phyloP scores from a whole-genome alignment of 2,329 filamentous ascomycete species.

The Aureobasidium sp. region DNA sequence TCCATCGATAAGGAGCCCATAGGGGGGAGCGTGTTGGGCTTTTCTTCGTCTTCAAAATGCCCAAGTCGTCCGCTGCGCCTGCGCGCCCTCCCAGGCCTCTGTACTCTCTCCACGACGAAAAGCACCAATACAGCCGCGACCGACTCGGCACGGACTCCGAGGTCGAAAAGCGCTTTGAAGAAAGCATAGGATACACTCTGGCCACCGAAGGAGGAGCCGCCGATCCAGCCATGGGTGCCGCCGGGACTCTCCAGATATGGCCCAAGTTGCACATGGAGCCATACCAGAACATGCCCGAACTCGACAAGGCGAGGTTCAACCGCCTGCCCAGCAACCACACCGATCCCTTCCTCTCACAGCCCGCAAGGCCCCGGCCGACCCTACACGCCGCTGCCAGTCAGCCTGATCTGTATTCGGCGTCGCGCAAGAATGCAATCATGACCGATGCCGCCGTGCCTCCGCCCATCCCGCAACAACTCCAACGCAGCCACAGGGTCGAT shows the following conservation, averaged over 20 bases:
- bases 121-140: background rate
- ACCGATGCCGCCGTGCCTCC: conserved; percentile 7
- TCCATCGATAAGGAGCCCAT: conserved; percentile 12
- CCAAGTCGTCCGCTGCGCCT: background rate
- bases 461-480: background rate
- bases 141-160: background rate
- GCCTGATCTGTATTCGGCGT: conserved; percentile 19
- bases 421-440: conserved; percentile 21
- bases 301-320: conserved; percentile 14
- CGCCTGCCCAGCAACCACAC: conserved; percentile 7
- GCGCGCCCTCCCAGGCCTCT: background rate
- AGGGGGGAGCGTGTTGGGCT: background rate
- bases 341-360: background rate
- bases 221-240: conserved; percentile 3
- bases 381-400: conserved; percentile 17
- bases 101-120: background rate
- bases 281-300: conserved; percentile 12
- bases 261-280: conserved; percentile 16
- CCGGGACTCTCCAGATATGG: conserved; percentile 13
- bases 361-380: conserved; percentile 14
- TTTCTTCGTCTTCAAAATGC: background rate
- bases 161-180: background rate
- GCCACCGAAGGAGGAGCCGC: conserved; percentile 1
- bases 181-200: conserved; percentile 13
- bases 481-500: conserved; percentile 9